phyloP scores from a whole-genome alignment of 108 stramenopile genomes.

The Nitzschia sp. region DNA sequence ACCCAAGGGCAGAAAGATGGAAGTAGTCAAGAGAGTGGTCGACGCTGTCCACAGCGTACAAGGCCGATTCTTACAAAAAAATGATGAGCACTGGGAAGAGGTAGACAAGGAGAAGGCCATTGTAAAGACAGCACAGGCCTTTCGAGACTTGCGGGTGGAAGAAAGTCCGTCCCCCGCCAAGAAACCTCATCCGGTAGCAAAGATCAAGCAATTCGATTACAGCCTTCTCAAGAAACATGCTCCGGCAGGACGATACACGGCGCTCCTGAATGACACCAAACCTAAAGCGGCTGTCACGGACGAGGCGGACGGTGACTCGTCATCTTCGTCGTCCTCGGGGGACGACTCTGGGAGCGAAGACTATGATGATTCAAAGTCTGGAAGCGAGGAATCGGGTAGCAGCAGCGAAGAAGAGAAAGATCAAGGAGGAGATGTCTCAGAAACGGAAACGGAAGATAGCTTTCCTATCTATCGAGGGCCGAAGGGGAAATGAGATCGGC shows the following conservation, averaged over 20 bases:
- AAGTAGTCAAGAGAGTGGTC: slow-evolving; percentile 7
- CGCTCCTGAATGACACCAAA: background rate
- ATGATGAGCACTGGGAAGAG: slow-evolving; percentile 3
- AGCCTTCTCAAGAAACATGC: slow-evolving; percentile 6
- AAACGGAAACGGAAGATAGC: slow-evolving; percentile 32
- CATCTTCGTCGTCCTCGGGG: background rate
- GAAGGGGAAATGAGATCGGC: background rate
- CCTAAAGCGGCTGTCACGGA: background rate
- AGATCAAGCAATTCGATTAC: slow-evolving; percentile 9
- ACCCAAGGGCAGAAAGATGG: slow-evolving; percentile 19
- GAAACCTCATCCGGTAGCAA: background rate
- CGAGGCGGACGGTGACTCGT: background rate
- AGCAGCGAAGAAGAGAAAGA: background rate
- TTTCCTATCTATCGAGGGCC: slow-evolving; percentile 18
- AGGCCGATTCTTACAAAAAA: slow-evolving; percentile 26
- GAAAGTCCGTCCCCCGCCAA: background rate
- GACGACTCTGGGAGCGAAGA: background rate
- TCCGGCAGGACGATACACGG: slow-evolving; percentile 1
- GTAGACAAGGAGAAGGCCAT: slow-evolving; percentile 16
- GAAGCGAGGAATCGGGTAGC: background rate
- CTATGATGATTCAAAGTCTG: background rate
- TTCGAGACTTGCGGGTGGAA: slow-evolving; percentile 24
- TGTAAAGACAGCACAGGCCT: slow-evolving; percentile 25
- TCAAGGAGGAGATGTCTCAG: background rate
- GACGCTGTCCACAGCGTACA: background rate